Conservation (phyloP, 345 rosid genomes). For the Rhodomyrtus tomentosa region DNA sequence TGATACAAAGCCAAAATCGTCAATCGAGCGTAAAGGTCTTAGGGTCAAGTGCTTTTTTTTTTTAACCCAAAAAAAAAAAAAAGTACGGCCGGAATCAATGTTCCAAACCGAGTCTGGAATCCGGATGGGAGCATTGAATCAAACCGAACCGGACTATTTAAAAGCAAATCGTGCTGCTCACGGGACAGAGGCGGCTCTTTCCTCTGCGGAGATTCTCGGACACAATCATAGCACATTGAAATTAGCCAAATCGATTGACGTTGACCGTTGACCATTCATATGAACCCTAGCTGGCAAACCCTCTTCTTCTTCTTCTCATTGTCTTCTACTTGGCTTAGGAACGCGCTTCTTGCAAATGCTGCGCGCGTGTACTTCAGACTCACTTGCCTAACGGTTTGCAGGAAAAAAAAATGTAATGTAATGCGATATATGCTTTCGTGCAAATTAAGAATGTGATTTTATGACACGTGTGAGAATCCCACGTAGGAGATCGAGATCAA, state of each 20-base stretch:
- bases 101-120: neutral
- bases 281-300: neutral
- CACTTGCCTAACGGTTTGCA: neutral
- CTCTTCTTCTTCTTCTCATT: neutral
- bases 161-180: neutral
- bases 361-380: neutral
- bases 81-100: neutral
- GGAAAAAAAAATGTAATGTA: too few relatives aligned
- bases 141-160: neutral
- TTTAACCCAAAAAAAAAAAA: too few relatives aligned
- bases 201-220: neutral
- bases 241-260: neutral
- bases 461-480: neutral
- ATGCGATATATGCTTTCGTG: too few relatives aligned
- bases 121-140: neutral
- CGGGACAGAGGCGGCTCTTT: neutral
- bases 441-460: neutral
- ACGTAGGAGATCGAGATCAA: neutral
- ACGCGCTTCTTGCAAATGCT: neutral
- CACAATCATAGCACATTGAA: neutral
- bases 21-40: neutral
- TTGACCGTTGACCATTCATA: neutral
- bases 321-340: too few relatives aligned
- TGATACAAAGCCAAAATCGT: neutral
- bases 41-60: too few relatives aligned